Evolutionary conservation across 192 early-diverging fungal species (phyloP).

Genomic region (Dissophora globulifera): DNA sequence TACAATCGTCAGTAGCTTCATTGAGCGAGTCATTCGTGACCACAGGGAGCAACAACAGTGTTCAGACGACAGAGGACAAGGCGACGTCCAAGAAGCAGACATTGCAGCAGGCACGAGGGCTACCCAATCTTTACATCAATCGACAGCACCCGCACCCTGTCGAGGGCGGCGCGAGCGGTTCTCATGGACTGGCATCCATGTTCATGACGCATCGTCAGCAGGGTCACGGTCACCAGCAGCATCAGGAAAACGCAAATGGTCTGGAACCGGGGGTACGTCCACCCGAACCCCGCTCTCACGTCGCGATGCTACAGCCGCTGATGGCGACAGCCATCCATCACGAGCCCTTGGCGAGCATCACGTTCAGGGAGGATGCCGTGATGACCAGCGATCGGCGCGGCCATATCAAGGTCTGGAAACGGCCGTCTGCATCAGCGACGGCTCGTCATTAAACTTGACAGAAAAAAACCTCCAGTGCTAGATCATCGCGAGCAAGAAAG

Average conservation of each 20-base stretch:
- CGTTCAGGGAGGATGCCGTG: constrained; percentile 75
- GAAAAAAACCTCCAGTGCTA: too few relatives aligned
- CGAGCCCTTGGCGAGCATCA: constrained; percentile 68
- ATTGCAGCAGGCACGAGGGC: not conserved
- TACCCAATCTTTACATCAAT: not conserved
- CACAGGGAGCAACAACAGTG: not conserved
- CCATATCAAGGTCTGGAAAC: constrained; percentile 75
- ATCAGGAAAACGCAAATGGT: not conserved
- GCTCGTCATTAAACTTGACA: constrained; percentile 1
- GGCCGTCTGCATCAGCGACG: constrained; percentile 60
- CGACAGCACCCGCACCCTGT: not conserved
- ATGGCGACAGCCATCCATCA: constrained; percentile 70
- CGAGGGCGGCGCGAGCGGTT: not conserved
- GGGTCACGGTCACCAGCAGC: constrained; percentile 11
- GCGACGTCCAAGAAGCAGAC: not conserved
- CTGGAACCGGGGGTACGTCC: constrained; percentile 30
- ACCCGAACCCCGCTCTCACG: constrained; percentile 55
- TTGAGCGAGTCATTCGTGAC: not conserved
- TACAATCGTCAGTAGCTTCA: too few relatives aligned
- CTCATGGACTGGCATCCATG: not conserved
- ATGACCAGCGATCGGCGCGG: constrained; percentile 80
- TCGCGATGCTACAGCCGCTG: constrained; percentile 78
- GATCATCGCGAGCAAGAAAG: too few relatives aligned
- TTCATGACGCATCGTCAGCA: constrained; percentile 3
- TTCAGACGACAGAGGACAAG: not conserved